phyloP scores from a whole-genome alignment of 495 filamentous ascomycete genomes.

The Ramalina intermedia region DNA sequence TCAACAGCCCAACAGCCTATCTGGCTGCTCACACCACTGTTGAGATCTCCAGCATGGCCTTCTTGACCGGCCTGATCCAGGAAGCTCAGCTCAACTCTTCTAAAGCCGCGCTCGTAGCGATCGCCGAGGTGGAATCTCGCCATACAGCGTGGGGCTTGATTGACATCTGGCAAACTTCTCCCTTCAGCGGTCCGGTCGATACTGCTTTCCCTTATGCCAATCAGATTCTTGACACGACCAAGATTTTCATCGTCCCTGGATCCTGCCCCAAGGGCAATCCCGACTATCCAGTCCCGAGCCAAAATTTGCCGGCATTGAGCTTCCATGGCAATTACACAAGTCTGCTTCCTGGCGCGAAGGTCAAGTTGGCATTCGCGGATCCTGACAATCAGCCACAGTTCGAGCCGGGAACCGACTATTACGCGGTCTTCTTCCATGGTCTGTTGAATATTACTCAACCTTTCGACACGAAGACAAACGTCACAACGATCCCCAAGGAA shows the following conservation, averaged over 20 bases:
- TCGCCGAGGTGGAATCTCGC: slow-evolving; percentile 33
- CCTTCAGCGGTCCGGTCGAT: slow-evolving; percentile 35
- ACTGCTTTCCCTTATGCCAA: slow-evolving; percentile 40
- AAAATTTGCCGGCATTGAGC: slow-evolving; percentile 26
- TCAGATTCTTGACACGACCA: slow-evolving; percentile 38
- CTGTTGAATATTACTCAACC: slow-evolving; percentile 30
- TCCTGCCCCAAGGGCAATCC: slow-evolving; percentile 36
- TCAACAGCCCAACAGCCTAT: slow-evolving; percentile 23
- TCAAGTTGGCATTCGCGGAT: slow-evolving; percentile 27
- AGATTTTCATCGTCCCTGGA: slow-evolving; percentile 30
- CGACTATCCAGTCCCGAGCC: slow-evolving; percentile 30
- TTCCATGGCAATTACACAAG: slow-evolving; percentile 23
- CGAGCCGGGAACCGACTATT: slow-evolving; percentile 24
- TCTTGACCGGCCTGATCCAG: slow-evolving; percentile 35
- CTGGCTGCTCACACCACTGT: slow-evolving; percentile 32
- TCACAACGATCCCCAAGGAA: slow-evolving; percentile 26
- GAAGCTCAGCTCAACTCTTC: slow-evolving; percentile 23
- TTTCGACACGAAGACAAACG: slow-evolving; percentile 24
- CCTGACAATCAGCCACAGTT: slow-evolving; percentile 27
- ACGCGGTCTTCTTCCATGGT: slow-evolving; percentile 39
- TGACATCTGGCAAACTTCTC: slow-evolving; percentile 33
- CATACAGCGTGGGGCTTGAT: slow-evolving; percentile 37
- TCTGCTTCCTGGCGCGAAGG: slow-evolving; percentile 27
- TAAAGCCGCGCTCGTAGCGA: slow-evolving; percentile 32
- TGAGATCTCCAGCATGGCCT: slow-evolving; percentile 40